phyloP scores from a whole-genome alignment of 2,329 filamentous ascomycete species.

The Aureobasidium sp. region DNA sequence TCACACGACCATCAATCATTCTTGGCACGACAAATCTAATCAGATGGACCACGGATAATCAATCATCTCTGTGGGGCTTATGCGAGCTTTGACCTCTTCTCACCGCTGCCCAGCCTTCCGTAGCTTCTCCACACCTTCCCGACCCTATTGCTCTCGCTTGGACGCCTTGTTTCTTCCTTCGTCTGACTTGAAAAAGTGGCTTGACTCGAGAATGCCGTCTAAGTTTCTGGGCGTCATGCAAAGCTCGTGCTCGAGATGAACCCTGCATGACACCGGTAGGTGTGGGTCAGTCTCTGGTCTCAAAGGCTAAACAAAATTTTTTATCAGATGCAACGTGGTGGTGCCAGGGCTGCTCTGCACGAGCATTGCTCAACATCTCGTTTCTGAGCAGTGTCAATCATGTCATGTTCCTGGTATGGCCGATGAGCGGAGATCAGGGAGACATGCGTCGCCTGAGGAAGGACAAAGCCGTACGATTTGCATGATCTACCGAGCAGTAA shows the following conservation, averaged over 20 bases:
- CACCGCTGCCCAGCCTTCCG: background rate
- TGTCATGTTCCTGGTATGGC: background rate
- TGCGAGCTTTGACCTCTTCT: background rate
- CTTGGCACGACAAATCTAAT: background rate
- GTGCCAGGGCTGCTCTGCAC: background rate
- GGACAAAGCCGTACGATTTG: background rate
- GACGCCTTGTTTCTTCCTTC: background rate
- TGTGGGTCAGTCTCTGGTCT: background rate
- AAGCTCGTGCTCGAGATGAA: background rate
- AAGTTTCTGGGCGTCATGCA: background rate
- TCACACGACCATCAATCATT: background rate
- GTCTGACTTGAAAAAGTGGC: background rate
- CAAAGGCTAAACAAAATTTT: background rate
- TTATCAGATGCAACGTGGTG: constrained; percentile 3
- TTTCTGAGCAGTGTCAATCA: background rate
- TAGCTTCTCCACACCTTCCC: background rate
- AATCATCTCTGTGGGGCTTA: background rate
- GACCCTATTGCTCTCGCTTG: background rate
- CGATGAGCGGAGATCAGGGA: background rate
- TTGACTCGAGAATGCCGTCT: background rate
- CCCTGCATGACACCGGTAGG: background rate
- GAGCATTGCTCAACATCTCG: background rate
- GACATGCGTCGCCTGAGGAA: background rate
- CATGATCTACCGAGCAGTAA: background rate
- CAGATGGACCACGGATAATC: constrained; percentile 8